Conservation (phyloP, 176 grass and related monocot species). For the Stipa capillata region DNA sequence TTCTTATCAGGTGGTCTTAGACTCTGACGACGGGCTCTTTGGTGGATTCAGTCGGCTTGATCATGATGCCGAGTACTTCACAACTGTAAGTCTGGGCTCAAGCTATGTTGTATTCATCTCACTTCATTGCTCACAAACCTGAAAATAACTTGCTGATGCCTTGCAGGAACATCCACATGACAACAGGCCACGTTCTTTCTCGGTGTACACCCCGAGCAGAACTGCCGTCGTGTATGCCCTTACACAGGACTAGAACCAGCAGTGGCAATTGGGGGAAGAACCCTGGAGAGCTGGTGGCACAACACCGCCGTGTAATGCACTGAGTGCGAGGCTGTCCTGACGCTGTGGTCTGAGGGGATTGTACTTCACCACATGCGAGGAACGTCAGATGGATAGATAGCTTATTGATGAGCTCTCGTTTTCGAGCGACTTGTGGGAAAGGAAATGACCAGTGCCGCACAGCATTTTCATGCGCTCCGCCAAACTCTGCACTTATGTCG, state of each 20-base stretch:
- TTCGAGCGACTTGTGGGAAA: neutral
- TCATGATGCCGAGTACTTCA: conserved; percentile 80
- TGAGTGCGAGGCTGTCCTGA: neutral
- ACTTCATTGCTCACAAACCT: neutral
- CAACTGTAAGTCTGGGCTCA: conserved; percentile 52
- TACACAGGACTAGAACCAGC: conserved; percentile 21
- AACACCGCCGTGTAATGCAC: neutral
- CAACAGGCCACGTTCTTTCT: conserved; percentile 70
- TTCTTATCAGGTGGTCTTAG: conserved; percentile 56
- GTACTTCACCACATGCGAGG: neutral
- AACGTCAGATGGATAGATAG: conserved; percentile 5
- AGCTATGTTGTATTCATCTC: neutral
- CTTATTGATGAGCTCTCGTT: neutral
- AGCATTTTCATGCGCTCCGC: neutral
- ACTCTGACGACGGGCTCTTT: conserved; percentile 83
- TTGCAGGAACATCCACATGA: conserved; percentile 79
- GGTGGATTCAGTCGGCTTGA: conserved; percentile 78
- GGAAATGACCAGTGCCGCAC: neutral
- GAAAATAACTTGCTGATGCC: neutral
- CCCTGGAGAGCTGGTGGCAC: neutral
- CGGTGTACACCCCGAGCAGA: conserved; percentile 77
- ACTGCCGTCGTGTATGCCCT: conserved; percentile 79
- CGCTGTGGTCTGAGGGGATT: neutral
- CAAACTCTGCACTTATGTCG: neutral
- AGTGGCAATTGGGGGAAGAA: neutral